Evolutionary conservation across 148 eudicot genomes (phyloP), one percentile per base, ranked within the genome.

Genomic region (Rhododendron simsii): DNA sequence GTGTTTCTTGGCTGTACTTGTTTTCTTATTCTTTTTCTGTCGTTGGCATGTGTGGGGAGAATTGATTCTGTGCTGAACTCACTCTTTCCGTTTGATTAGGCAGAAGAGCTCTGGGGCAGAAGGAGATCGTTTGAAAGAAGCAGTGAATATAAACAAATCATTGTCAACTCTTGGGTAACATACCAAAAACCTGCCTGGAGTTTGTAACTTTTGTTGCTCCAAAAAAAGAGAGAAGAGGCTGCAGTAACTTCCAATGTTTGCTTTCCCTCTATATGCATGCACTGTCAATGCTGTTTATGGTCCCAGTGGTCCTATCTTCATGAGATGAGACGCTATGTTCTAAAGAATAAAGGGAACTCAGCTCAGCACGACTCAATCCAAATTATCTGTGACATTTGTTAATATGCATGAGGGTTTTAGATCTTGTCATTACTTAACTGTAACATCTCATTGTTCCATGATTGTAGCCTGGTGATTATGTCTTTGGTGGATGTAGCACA

Each of bases 41-140:
- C 30, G 33, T 67, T 67, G 74, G 75, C 75, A 69, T 28, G 35
- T 26, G 35, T 69, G 75, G 35, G 23, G 1, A 5, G 16, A 50
- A n/a, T 81, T 86, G 39, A 30, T 74, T 82, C 81, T 80, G 28
- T 35, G 28, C 82, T 80, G 83, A 45, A 82, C 81, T 83, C 33
- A 67, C 69, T 33, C 51, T 61, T 61, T 57, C 86, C 30, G 14
- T 37, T 80, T 73, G 73, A 63, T 57, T 85, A 93, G 96, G 91
- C 96, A 93, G 89, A 93, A 92, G 88, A 90, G 92, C 85, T 93
- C 96, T 63, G 94, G 96, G 18, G 93, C 96, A 53, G 95, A 93
- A 88, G 94, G 96, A 75, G 94, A 92, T 73, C 92, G 96, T 15
- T 86, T 93, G 85, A 93, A 91, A 88, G 96, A 93, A 89, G 96